phyloP scores from a whole-genome alignment of 129 eudicot genomes.

The Flaveria bidentis region DNA sequence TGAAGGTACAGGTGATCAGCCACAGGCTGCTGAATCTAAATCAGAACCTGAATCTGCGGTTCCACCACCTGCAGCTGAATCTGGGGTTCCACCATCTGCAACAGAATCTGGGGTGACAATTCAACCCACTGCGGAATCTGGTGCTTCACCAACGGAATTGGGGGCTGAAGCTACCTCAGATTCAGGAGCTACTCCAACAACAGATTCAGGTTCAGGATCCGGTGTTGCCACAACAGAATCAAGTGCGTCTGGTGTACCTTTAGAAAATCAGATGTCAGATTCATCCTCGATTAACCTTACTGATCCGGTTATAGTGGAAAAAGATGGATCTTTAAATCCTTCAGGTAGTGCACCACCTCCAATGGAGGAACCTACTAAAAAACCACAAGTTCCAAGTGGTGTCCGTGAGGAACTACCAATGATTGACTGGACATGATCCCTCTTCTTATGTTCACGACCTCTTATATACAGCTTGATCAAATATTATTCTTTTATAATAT shows the following conservation, averaged over 20 bases:
- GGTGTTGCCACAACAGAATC: conserved; percentile 29
- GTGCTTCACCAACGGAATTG: conserved; percentile 22
- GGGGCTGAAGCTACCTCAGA: conserved; percentile 30
- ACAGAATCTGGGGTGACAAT: conserved; percentile 18
- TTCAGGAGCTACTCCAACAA: conserved; percentile 31
- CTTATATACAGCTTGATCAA: conserved; percentile 3
- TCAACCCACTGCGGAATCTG: conserved; percentile 31
- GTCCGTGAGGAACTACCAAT: conserved; percentile 55
- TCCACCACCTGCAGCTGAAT: conserved; percentile 39
- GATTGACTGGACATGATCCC: conserved; percentile 48
- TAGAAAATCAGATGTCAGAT: conserved; percentile 31
- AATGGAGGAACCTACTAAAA: conserved; percentile 36
- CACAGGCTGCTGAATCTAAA: conserved; percentile 34
- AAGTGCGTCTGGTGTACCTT: conserved; percentile 24
- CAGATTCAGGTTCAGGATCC: conserved; percentile 36
- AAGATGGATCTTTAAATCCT: conserved; percentile 18
- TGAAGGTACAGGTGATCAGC: conserved; percentile 38
- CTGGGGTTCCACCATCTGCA: conserved; percentile 21
- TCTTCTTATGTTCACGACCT: background rate
- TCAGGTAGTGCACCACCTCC: conserved; percentile 32
- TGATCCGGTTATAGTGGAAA: conserved; percentile 25
- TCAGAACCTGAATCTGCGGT: conserved; percentile 36
- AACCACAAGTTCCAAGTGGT: conserved; percentile 39
- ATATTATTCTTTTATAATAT: background rate
- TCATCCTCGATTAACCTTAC: conserved; percentile 18